Conservation (phyloP, 1,284 basidiomycete genomes). For the Schizopora paradoxa region DNA sequence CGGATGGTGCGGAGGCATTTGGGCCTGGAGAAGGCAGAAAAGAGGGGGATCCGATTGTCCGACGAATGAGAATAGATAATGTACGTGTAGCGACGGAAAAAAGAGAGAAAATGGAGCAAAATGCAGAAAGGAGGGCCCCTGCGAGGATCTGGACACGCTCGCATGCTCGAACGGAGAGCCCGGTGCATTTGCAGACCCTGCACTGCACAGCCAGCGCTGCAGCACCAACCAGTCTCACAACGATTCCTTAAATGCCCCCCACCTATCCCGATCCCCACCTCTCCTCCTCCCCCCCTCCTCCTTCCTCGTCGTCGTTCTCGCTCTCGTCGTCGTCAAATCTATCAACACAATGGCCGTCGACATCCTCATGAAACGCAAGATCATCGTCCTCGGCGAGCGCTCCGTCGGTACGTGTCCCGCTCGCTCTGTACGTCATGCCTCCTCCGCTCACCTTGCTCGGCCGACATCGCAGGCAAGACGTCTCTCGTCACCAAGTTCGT, state of each 20-base stretch:
- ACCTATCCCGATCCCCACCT: constrained; percentile 14
- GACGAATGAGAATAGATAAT: no score
- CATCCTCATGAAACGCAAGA: constrained; percentile 78
- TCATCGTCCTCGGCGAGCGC: constrained; percentile 75
- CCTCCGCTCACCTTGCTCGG: constrained; percentile 12
- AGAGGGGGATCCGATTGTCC: no score
- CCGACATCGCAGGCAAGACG: constrained; percentile 57
- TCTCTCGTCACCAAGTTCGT: constrained; percentile 74
- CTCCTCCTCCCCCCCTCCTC: constrained; percentile 8
- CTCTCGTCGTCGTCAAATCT: constrained; percentile 18
- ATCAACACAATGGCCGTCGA: constrained; percentile 40
- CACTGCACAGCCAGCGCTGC: no score
- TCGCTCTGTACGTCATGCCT: constrained; percentile 20
- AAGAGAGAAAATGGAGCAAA: no score
- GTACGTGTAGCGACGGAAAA: no score
- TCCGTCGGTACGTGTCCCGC: constrained; percentile 62
- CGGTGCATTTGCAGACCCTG: no score
- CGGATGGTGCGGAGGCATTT: no score
- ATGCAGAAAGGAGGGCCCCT: no score
- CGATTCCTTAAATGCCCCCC: constrained; percentile 6
- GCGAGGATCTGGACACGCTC: neutral
- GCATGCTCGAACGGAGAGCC: neutral
- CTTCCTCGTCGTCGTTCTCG: constrained; percentile 9
- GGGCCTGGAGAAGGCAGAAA: no score
- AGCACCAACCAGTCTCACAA: neutral